These are phyloP conservation scores for Bothia castanella DNA, from an alignment of 1,284 basidiomycete genomes.

Conservation along the genomic window DNA sequence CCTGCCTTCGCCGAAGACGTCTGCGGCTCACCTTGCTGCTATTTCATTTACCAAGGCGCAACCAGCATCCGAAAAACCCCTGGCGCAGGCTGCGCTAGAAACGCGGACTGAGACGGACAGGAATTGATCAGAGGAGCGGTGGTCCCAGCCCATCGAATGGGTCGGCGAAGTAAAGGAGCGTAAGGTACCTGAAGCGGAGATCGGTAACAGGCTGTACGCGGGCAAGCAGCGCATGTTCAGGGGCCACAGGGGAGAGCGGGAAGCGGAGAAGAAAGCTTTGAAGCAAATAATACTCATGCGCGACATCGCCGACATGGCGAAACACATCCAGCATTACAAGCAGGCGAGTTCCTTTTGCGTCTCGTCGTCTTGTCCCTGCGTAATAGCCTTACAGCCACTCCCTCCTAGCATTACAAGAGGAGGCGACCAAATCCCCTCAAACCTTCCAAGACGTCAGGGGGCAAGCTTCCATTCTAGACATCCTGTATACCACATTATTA, in stretches of 20 bases:
- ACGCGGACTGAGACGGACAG: neutral
- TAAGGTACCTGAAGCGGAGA: constrained; percentile 47
- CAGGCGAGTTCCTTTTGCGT: constrained; percentile 40
- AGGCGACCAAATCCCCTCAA: constrained; percentile 54
- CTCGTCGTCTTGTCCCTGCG: no score
- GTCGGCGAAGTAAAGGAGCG: constrained; percentile 50
- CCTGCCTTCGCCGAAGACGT: constrained; percentile 60
- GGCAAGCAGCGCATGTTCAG: constrained; percentile 80
- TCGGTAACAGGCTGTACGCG: constrained; percentile 63
- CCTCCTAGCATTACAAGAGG: constrained; percentile 47
- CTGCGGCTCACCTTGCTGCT: constrained; percentile 15
- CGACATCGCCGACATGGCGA: constrained; percentile 67
- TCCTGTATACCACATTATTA: constrained; percentile 1
- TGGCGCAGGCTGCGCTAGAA: neutral
- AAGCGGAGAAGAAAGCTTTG: constrained; percentile 41
- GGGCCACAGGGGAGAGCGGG: constrained; percentile 77
- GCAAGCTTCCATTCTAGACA: constrained; percentile 51
- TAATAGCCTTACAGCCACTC: constrained; percentile 6
- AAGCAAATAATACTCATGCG: constrained; percentile 55
- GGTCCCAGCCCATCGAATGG: constrained; percentile 52
- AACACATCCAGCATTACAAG: constrained; percentile 61
- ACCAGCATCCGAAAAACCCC: constrained; percentile 13
- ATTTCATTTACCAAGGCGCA: constrained; percentile 19
- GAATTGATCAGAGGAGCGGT: constrained; percentile 24
- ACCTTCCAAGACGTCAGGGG: constrained; percentile 39